These are phyloP conservation scores for Phoma sp. DNA, from an alignment of 2,329 filamentous ascomycete genomes.

Conservation along the genomic window DNA sequence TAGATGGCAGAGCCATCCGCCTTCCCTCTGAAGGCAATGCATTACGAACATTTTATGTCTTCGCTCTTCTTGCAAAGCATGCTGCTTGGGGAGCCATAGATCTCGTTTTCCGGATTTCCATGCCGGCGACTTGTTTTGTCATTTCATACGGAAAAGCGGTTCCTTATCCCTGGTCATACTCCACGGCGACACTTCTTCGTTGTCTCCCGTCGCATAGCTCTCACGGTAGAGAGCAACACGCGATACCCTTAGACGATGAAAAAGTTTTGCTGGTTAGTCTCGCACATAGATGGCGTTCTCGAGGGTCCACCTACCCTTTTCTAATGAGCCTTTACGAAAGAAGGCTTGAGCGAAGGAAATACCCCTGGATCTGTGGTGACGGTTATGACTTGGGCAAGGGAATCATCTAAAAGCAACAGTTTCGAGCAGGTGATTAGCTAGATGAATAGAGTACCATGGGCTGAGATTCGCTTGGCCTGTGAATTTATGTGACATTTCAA, in stretches of 20 bases:
- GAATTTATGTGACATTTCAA: constrained; percentile 38
- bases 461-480: constrained; percentile 29
- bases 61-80: constrained; percentile 47
- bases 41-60: constrained; percentile 51
- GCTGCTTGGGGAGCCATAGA: constrained; percentile 53
- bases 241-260: constrained; percentile 40
- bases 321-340: constrained; percentile 35
- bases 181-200: constrained; percentile 39
- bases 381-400: constrained; percentile 47
- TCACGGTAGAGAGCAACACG: constrained; percentile 35
- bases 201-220: constrained; percentile 39
- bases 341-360: constrained; percentile 46
- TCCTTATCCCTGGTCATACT: constrained; percentile 48
- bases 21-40: constrained; percentile 42
- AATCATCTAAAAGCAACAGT: constrained; percentile 49
- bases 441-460: constrained; percentile 47
- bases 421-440: constrained; percentile 42
- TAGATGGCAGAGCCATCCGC: constrained; percentile 45
- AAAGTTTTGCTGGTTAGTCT: constrained; percentile 43
- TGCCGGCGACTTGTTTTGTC: constrained; percentile 43
- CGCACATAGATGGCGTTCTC: constrained; percentile 52
- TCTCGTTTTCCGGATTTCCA: constrained; percentile 50
- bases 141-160: constrained; percentile 50
- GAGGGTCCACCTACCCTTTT: constrained; percentile 39
- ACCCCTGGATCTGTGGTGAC: constrained; percentile 39